Base-by-base conservation (phyloP, 1,139 yeast species). In the Protomyces gravidus region DNA sequence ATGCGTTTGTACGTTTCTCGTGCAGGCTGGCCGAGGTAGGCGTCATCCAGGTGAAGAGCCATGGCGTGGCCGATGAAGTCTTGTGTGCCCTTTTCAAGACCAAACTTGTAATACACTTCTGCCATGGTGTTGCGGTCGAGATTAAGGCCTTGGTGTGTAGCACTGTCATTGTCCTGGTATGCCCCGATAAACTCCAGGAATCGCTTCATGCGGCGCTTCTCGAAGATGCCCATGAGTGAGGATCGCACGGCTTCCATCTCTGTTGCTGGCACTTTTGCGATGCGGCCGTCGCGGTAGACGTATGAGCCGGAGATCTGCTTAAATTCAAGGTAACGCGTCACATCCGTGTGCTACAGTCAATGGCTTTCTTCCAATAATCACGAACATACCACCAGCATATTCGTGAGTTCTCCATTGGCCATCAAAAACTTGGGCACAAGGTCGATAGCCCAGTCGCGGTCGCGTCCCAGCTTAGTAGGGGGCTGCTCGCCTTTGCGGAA, bases 61-160 rank as follows among this genome's bases (percentile, higher is more conserved):
- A 92, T 94, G 17, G 98, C 94, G 73, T 92, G 98, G 47, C 98
- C 99, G 67, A 94, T 87, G 69, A 92, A 92, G 73, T 94, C 97
- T 70, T 89, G 86, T 32, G 98, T 90, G 50, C 97, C 96, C 62
- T 82, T 81, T 68, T 94, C 97, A 64, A 92, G 81, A 7, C 97
- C 96, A 70, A 85, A 94, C 72, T 92, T 85, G 70, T 81, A 80
- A 73, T 86, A 92, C 33, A 92, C 84, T 67, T 89, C 96, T 66
- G 88, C 88, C 95, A 92, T 92, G 60, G 97, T 88, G 73, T 86
- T 86, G 65, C 78, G 80, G 73, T 92, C 97, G 68, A 94, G 78
- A 71, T 90, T 85, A 56, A 90, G 77, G 7, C 89, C 95, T 70
- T 86, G 90, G 69, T 90, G 96, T 30, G 98, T 89, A 11, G 86